Percentiles rank a stretch among this genome's conserved stretches.
phyloP scores from a whole-genome alignment of 2,329 filamentous ascomycete species.

The Phialophora macrospora region DNA sequence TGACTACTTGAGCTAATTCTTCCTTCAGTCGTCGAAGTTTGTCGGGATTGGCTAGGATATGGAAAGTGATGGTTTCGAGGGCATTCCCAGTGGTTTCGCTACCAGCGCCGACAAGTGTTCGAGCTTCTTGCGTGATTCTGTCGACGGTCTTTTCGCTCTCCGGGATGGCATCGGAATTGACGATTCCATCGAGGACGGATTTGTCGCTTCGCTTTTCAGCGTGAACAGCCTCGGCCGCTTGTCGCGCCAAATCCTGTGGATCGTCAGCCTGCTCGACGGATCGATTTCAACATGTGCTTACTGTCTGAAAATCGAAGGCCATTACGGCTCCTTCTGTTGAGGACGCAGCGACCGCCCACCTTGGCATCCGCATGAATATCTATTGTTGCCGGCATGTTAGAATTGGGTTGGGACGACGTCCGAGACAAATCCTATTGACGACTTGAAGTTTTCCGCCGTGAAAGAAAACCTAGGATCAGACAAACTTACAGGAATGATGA shows the following conservation, averaged over 20 bases:
- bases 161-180: conserved; percentile 41
- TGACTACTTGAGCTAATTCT: conserved; percentile 41
- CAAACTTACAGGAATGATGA: conserved; percentile 29
- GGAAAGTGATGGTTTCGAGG: conserved; percentile 34
- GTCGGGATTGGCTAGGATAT: conserved; percentile 35
- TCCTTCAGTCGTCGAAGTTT: conserved; percentile 39
- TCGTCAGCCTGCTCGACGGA: conserved; percentile 10
- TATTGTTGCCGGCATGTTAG: background rate
- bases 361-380: conserved; percentile 35
- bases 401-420: background rate
- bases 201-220: conserved; percentile 36
- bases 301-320: conserved; percentile 36
- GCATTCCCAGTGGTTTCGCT: conserved; percentile 36
- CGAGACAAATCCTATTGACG: background rate
- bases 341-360: conserved; percentile 31
- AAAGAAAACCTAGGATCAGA: background rate
- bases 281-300: conserved; percentile 15
- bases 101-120: conserved; percentile 36
- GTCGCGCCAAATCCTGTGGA: conserved; percentile 29
- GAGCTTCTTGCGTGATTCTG: conserved; percentile 40
- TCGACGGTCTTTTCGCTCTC: conserved; percentile 42
- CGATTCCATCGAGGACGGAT: conserved; percentile 37
- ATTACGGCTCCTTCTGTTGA: conserved; percentile 33
- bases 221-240: conserved; percentile 26
- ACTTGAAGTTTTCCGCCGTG: background rate